Evolutionary conservation across 2,329 filamentous ascomycete species (phyloP).

Genomic region (Colletotrichum brevisporum): DNA sequence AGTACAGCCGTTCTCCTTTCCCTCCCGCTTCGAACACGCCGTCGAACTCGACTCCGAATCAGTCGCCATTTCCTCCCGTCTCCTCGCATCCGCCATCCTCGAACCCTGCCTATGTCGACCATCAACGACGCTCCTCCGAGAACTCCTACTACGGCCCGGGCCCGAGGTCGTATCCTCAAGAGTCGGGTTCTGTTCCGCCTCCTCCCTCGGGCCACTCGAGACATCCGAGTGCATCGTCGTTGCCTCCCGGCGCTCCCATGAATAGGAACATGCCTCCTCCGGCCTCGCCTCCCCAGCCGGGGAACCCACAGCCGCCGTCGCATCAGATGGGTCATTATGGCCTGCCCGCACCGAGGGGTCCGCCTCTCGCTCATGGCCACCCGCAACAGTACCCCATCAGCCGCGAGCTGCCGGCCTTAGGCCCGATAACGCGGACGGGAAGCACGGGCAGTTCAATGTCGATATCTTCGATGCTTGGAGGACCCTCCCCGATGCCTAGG

Average conservation of each 20-base stretch:
- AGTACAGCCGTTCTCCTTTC: conserved; percentile 49
- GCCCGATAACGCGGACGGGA: conserved; percentile 62
- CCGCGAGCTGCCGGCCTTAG: conserved; percentile 68
- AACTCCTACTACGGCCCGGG: conserved; percentile 57
- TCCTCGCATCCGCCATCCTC: conserved; percentile 35
- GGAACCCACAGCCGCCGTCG: conserved; percentile 49
- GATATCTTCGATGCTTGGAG: conserved; percentile 72
- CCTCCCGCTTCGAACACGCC: conserved; percentile 32
- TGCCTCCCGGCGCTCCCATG: conserved; percentile 54
- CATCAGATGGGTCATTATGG: conserved; percentile 56
- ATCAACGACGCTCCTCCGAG: conserved; percentile 58
- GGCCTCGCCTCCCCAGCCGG: conserved; percentile 59
- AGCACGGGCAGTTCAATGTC: conserved; percentile 70
- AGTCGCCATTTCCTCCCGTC: conserved; percentile 41
- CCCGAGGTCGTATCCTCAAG: conserved; percentile 51
- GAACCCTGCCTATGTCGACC: conserved; percentile 49
- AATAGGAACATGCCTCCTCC: conserved; percentile 63
- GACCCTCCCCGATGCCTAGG: conserved; percentile 59
- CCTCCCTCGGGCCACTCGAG: conserved; percentile 55
- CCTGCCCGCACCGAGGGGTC: conserved; percentile 62
- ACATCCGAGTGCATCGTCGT: conserved; percentile 61
- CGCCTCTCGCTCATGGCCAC: conserved; percentile 58
- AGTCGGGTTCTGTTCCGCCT: conserved; percentile 47
- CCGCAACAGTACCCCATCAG: conserved; percentile 61
- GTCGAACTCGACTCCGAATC: conserved; percentile 35